These are phyloP conservation scores for Sclerotinia spermophila DNA, from an alignment of 2,329 filamentous ascomycete genomes.

Conservation along the genomic window DNA sequence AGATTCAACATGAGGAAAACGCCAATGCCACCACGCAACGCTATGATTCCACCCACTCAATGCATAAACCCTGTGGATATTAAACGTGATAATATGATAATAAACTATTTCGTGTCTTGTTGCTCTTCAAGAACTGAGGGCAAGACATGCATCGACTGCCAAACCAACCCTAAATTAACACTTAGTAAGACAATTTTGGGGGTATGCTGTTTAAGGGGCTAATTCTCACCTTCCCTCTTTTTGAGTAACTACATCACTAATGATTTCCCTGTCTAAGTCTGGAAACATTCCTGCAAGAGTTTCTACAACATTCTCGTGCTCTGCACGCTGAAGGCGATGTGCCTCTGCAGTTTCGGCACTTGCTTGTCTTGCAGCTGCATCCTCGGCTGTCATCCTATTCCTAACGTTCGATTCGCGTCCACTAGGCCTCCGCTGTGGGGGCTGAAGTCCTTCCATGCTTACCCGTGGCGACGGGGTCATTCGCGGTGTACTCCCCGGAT, in stretches of 20 bases:
- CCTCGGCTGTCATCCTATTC: slow-evolving; percentile 63
- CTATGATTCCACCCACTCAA: slow-evolving; percentile 20
- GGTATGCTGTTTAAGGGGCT: neutral
- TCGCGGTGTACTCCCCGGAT: slow-evolving; percentile 43
- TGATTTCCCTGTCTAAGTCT: slow-evolving; percentile 87
- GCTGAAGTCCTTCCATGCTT: slow-evolving; percentile 29
- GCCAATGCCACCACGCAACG: slow-evolving; percentile 19
- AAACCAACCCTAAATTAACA: slow-evolving; percentile 63
- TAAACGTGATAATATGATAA: slow-evolving; percentile 18
- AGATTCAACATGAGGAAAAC: slow-evolving; percentile 18
- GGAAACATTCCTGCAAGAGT: slow-evolving; percentile 96
- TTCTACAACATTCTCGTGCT: slow-evolving; percentile 89
- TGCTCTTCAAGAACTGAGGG: slow-evolving; percentile 46
- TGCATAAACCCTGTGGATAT: slow-evolving; percentile 17
- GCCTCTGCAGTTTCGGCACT: slow-evolving; percentile 88
- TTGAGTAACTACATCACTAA: slow-evolving; percentile 92
- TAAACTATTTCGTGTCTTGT: neutral
- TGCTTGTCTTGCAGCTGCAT: slow-evolving; percentile 84
- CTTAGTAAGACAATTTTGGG: slow-evolving; percentile 28
- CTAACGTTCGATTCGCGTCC: slow-evolving; percentile 23
- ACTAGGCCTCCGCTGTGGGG: slow-evolving; percentile 23
- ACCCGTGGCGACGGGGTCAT: slow-evolving; percentile 34
- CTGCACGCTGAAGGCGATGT: slow-evolving; percentile 72
- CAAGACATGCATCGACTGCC: slow-evolving; percentile 82
- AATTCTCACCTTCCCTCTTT: slow-evolving; percentile 80